Conservation (phyloP, 345 rosid species). For the rapeseed (Brassica napus) region Da-Ae NC_063444.1:2929001-2929500, state of each 20-base stretch:
- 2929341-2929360: conserved; percentile 62
- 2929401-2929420: conserved; percentile 72
- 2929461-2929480: conserved; percentile 47
- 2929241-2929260: conserved; percentile 70
- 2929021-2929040: conserved; percentile 22
- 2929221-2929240: conserved; percentile 49
- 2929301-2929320: conserved; percentile 49
- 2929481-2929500: background rate
- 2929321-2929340: conserved; percentile 67
- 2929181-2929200: background rate
- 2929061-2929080: conserved; percentile 67
- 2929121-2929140: conserved; percentile 72
- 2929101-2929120: conserved; percentile 60
- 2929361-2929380: conserved; percentile 66
- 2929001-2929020: conserved; percentile 25
- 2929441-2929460: conserved; percentile 56
- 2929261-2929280: conserved; percentile 59
- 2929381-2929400: conserved; percentile 52
- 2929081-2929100: conserved; percentile 48
- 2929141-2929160: background rate
- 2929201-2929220: background rate
- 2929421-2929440: conserved; percentile 69
- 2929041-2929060: conserved; percentile 77
- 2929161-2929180: background rate
- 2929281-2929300: conserved; percentile 49